Evolutionary conservation across 148 eudicot genomes (phyloP).

Genomic region (Nyssa sinensis): DNA sequence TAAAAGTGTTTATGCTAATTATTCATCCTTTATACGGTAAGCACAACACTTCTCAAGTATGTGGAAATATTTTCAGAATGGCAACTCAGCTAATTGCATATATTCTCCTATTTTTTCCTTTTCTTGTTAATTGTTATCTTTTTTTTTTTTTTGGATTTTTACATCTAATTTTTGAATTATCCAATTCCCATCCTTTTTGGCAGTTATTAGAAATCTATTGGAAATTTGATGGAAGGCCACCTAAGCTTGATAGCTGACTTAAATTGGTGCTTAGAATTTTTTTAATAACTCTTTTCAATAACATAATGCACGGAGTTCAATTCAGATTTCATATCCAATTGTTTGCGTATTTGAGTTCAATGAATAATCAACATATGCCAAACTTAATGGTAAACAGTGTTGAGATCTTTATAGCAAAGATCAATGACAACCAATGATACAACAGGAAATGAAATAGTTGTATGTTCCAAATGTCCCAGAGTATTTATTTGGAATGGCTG

Average conservation of each 20-base stretch:
- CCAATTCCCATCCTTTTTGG: neutral
- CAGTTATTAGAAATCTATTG: neutral
- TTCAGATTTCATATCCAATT: too few relatives aligned
- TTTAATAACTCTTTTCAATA: neutral
- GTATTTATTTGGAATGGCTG: neutral
- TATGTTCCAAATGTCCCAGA: neutral
- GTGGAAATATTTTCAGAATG: neutral
- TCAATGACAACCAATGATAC: neutral
- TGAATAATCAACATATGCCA: too few relatives aligned
- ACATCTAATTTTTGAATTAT: constrained; percentile 1
- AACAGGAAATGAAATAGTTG: neutral
- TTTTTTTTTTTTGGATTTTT: neutral
- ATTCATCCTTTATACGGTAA: constrained; percentile 87
- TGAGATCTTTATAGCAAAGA: neutral
- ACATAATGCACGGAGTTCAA: too few relatives aligned
- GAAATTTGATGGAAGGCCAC: neutral
- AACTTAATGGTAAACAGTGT: neutral
- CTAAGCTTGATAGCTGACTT: neutral
- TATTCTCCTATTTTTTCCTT: neutral
- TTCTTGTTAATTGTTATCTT: neutral
- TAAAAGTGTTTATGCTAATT: constrained; percentile 94
- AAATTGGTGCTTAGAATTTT: neutral
- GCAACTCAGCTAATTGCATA: neutral
- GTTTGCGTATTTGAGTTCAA: too few relatives aligned
- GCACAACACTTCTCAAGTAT: neutral